A percentile compares a stretch with the other conserved stretches of the same genome.
These are phyloP conservation scores for Pisolithus orientalis DNA, from an alignment of 768 basidiomycete genomes.

Conservation along the genomic window DNA sequence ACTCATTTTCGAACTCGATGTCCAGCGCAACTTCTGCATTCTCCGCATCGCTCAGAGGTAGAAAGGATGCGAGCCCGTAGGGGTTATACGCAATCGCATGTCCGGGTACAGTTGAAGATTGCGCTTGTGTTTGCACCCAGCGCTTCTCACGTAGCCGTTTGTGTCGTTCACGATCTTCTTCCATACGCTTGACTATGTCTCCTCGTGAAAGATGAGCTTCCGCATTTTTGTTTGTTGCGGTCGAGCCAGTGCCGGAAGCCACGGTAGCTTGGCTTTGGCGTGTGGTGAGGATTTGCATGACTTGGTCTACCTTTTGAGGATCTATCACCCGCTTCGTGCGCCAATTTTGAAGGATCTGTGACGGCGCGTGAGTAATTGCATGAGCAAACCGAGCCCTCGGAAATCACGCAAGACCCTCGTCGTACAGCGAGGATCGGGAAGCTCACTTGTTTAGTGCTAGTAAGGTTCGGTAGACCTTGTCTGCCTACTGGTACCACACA, in stretches of 20 bases:
- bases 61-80: constrained; percentile 17
- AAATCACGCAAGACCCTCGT: too few relatives aligned
- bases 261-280: constrained; percentile 30
- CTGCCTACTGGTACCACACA: constrained; percentile 85
- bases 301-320: constrained; percentile 69
- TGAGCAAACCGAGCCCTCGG: not conserved
- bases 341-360: constrained; percentile 89
- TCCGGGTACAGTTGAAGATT: constrained; percentile 15
- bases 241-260: constrained; percentile 12
- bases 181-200: constrained; percentile 83
- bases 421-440: too few relatives aligned
- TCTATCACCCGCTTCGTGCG: constrained; percentile 79
- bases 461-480: constrained; percentile 80
- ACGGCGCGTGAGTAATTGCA: not conserved
- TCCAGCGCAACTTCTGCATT: constrained; percentile 53
- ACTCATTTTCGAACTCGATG: constrained; percentile 85
- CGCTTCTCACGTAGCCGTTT: constrained; percentile 86
- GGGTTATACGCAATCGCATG: constrained; percentile 3
- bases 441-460: constrained; percentile 80
- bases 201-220: constrained; percentile 40
- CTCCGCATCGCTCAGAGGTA: constrained; percentile 38
- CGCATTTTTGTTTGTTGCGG: constrained; percentile 8
- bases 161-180: constrained; percentile 89
- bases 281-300: constrained; percentile 47
- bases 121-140: constrained; percentile 80